Evolutionary conservation across 805 yeast species (phyloP).

Genomic region (Kuraishia ogatae): DNA sequence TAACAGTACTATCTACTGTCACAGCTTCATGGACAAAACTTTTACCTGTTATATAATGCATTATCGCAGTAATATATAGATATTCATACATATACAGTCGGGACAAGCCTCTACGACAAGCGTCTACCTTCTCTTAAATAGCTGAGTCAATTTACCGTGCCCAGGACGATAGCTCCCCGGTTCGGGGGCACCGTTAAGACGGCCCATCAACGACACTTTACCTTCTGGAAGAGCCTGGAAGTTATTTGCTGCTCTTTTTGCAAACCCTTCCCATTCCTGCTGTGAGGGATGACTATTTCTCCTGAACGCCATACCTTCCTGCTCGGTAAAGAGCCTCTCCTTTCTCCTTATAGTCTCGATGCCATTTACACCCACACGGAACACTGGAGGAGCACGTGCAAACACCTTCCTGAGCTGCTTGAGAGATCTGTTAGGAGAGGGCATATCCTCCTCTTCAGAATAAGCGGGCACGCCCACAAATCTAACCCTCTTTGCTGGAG

Average conservation of each 20-base stretch:
- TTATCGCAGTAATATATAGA: not conserved
- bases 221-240: conserved; percentile 17
- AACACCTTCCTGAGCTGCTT: conserved; percentile 26
- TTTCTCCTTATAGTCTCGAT: conserved; percentile 14
- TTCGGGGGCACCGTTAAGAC: conserved; percentile 6
- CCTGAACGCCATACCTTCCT: conserved; percentile 27
- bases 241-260: conserved; percentile 7
- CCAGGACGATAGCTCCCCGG: conserved; percentile 8
- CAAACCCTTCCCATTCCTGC: conserved; percentile 16
- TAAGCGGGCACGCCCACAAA: conserved; percentile 45
- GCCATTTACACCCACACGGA: conserved; percentile 5
- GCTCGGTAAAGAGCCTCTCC: conserved; percentile 21
- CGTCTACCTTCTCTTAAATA: conserved; percentile 20
- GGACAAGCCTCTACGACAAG: not conserved
- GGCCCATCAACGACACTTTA: conserved; percentile 23
- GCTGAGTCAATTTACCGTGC: conserved; percentile 14
- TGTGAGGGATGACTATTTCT: conserved; percentile 10
- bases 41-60: too few species aligned
- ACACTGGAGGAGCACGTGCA: conserved; percentile 21
- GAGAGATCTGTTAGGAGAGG: conserved; percentile 28
- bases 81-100: not conserved
- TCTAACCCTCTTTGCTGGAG: conserved; percentile 32
- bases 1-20: too few species aligned
- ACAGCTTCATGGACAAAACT: too few species aligned
- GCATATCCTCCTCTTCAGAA: conserved; percentile 46